Evolutionary conservation across 1,139 yeast genomes (phyloP).

Genomic region (Magnusiomyces tetraspermus): DNA sequence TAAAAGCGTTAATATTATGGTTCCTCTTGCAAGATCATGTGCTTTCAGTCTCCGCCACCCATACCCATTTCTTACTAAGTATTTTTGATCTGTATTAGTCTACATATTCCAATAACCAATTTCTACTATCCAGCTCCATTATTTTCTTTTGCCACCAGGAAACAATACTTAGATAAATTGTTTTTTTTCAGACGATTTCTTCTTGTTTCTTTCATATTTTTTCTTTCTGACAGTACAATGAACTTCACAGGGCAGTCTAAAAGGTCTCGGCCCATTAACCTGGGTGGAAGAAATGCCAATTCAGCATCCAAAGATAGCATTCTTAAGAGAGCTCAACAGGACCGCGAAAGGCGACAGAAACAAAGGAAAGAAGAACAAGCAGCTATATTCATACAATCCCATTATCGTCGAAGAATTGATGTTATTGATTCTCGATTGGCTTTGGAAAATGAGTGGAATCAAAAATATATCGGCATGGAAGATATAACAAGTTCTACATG

Average conservation of each 20-base stretch:
- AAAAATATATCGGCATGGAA: conserved; percentile 8
- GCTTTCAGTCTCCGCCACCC: no score
- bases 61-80: no score
- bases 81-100: no score
- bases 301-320: conserved; percentile 32
- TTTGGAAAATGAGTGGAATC: conserved; percentile 19
- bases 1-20: no score
- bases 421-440: conserved; percentile 15
- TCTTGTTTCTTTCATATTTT: no score
- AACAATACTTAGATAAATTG: no score
- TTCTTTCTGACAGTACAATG: no score
- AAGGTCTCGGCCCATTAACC: conserved; percentile 51
- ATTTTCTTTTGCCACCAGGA: no score
- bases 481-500: neutral
- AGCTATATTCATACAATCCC: conserved; percentile 42
- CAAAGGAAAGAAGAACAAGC: conserved; percentile 43
- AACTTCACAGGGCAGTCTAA: conserved; percentile 33
- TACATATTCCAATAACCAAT: no score
- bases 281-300: conserved; percentile 47
- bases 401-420: conserved; percentile 21
- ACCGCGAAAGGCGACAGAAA: conserved; percentile 49
- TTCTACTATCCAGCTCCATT: no score
- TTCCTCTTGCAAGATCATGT: no score
- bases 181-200: no score
- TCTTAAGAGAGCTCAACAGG: conserved; percentile 53